phyloP scores from a whole-genome alignment of 1,139 yeast species.

The Suhomyces atakaporum region DNA sequence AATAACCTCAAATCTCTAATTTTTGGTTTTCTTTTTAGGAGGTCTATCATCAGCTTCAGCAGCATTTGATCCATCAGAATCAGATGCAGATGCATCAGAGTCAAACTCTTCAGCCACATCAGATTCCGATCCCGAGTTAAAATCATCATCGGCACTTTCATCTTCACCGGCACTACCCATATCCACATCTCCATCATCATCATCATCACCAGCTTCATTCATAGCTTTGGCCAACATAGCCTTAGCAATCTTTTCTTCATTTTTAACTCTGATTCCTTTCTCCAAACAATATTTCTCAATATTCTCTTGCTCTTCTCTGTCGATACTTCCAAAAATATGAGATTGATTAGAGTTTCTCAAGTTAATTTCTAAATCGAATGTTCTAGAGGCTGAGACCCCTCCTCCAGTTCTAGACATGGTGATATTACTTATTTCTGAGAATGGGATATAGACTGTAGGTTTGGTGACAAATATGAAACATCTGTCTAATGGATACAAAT shows the following conservation, averaged over 20 bases:
- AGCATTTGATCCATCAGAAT: constrained; percentile 37
- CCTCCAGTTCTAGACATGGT: constrained; percentile 91
- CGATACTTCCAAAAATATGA: constrained; percentile 86
- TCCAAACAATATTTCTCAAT: constrained; percentile 76
- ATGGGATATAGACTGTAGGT: constrained; percentile 91
- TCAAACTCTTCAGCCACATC: constrained; percentile 91
- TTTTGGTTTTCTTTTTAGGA: constrained; percentile 49
- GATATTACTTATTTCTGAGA: constrained; percentile 72
- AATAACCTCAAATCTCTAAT: constrained; percentile 10
- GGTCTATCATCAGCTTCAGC: constrained; percentile 47
- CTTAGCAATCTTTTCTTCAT: constrained; percentile 88
- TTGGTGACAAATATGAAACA: constrained; percentile 90
- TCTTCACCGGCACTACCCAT: constrained; percentile 76
- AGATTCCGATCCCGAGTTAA: constrained; percentile 59
- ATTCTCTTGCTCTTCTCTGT: constrained; percentile 82
- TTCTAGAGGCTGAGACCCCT: constrained; percentile 74
- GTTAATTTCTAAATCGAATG: constrained; percentile 86
- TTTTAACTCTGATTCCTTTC: constrained; percentile 78
- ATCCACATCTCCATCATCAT: constrained; percentile 57
- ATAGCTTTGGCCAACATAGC: constrained; percentile 75
- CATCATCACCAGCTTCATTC: constrained; percentile 69
- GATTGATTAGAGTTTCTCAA: constrained; percentile 67
- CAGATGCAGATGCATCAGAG: constrained; percentile 60
- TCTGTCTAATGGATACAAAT: constrained; percentile 85
- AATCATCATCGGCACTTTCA: constrained; percentile 69